These are phyloP conservation scores for Crithidia fasciculata DNA, from an alignment of 208 protist genomes.

Conservation along the genomic window DNA sequence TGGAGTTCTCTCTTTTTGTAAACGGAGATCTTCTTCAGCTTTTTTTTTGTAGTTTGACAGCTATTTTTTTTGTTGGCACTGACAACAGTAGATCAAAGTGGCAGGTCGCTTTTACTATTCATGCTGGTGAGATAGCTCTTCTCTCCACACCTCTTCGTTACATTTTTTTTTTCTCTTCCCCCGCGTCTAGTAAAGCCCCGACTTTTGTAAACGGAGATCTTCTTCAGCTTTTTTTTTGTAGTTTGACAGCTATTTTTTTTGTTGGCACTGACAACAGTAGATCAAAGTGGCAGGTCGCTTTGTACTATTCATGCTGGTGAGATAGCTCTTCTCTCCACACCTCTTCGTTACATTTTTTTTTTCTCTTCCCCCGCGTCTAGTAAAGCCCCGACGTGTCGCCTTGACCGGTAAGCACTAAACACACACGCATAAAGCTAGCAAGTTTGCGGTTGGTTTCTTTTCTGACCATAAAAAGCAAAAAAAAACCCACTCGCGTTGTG, in stretches of 20 bases:
- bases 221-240: conserved; percentile 5
- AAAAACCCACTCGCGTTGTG: neutral
- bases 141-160: too few species aligned
- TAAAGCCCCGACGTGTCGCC: too few species aligned
- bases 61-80: neutral
- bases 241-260: conserved; percentile 2
- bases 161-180: neutral
- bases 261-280: too few species aligned
- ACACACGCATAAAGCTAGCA: too few species aligned
- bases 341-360: neutral
- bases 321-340: too few species aligned
- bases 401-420: too few species aligned
- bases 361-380: neutral
- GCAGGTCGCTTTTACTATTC: too few species aligned
- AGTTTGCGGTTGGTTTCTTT: neutral
- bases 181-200: too few species aligned
- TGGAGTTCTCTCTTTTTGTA: conserved; percentile 15
- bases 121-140: too few species aligned
- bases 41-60: neutral
- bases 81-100: too few species aligned
- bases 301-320: too few species aligned
- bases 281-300: too few species aligned
- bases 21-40: conserved; percentile 13
- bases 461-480: neutral
- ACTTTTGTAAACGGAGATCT: conserved; percentile 10